These are phyloP conservation scores for Neonectria neomacrospora DNA, from an alignment of 2,329 filamentous ascomycete genomes.

Conservation along the genomic window DNA sequence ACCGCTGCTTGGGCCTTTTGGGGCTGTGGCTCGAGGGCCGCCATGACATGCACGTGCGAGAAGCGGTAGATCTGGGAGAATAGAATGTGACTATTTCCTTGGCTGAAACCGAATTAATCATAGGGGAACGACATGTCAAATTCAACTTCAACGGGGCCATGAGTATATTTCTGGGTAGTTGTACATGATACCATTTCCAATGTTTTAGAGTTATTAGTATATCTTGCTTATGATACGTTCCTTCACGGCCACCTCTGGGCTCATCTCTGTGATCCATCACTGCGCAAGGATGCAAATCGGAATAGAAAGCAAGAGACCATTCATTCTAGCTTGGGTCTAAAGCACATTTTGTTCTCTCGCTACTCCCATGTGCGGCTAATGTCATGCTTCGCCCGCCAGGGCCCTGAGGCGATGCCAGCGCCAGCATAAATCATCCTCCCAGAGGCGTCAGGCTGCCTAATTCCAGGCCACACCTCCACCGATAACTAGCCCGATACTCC, in stretches of 20 bases:
- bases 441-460: neutral
- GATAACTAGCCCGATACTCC: slow-evolving; percentile 22
- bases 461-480: neutral
- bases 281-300: neutral
- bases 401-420: slow-evolving; percentile 9
- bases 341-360: slow-evolving; percentile 4
- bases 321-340: slow-evolving; percentile 29
- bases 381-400: neutral
- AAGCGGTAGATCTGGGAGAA: neutral
- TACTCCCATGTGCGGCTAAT: neutral
- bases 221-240: neutral
- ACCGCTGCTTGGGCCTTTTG: neutral
- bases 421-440: slow-evolving; percentile 3
- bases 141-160: neutral
- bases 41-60: slow-evolving; percentile 5
- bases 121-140: neutral
- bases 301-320: slow-evolving; percentile 21
- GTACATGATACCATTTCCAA: slow-evolving; percentile 21
- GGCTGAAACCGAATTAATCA: neutral
- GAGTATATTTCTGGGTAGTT: neutral
- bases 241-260: neutral
- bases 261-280: neutral
- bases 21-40: neutral
- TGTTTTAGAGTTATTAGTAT: neutral
- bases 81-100: neutral